Base-by-base conservation (phyloP, 2,329 filamentous ascomycete genomes). In the Sclerotinia minor region DNA sequence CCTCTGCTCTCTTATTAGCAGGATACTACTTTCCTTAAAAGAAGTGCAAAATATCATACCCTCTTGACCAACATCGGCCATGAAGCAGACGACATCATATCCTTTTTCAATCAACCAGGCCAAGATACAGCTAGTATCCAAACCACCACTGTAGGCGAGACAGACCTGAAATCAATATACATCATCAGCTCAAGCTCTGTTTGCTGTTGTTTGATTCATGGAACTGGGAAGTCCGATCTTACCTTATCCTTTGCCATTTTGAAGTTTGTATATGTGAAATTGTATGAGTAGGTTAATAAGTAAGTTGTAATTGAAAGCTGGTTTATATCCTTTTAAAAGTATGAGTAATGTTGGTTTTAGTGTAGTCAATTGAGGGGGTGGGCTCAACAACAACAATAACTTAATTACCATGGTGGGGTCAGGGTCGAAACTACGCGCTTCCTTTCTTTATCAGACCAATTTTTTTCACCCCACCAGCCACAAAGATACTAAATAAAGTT, bases 11-110 rank as follows among this genome's bases (percentile, higher is more conserved):
- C 38, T 52, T 57, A 64, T 69, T 26, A 68, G 61, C 21, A 64
- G 47, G 11, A 55, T 63, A 32, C 44, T 29, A 24, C 38, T 44
- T 24, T 58, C 19, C 19, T 5, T 17, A 17, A 17, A 21, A 32
- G n/a, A 32, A 75, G 13, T 77, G 4, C 72, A 73, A 53, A 44
- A 15, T 29, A 50, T 19, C 49, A 9, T 71, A 75, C 71, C 82
- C 75, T 89, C 86, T 80, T 92, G 89, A 68, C 90, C 90, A 73
- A 92, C 86, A 80, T 92, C 84, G 81, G 89, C 89, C 78, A 90
- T 82, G 77, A 81, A 84, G 77, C 79, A 81, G 32, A 78, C 49
- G 49, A 76, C 74, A 72, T 83, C 82, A 75, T 83, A 84, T 49
- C 81, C 82, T 74, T 83, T 78, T 73, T 84, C 82, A 70, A 82